phyloP scores from a whole-genome alignment of 2,329 filamentous ascomycete genomes.

The Cladosporium cucumerinum region DNA sequence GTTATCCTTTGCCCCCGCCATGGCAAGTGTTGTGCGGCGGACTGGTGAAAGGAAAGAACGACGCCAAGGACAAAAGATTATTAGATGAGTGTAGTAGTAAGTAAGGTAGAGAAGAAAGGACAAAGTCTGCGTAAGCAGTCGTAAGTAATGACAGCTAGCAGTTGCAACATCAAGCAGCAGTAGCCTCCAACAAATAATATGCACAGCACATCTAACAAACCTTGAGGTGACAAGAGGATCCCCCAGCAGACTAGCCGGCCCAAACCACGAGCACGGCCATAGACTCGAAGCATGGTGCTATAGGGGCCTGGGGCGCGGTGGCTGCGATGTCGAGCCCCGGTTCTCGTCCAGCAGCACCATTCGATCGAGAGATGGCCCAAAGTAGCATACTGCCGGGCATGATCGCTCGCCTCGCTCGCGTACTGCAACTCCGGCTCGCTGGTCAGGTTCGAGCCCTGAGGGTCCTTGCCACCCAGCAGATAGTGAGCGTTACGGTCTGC shows the following conservation, averaged over 20 bases:
- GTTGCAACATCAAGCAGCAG: neutral
- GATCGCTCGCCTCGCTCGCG: neutral
- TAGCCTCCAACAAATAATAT: neutral
- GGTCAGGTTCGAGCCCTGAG: neutral
- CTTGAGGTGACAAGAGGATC: slow-evolving; percentile 4
- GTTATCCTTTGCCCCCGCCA: slow-evolving; percentile 10
- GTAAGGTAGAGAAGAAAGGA: slow-evolving; percentile 5
- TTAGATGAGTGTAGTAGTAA: neutral
- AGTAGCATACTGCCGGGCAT: neutral
- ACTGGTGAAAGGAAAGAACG: neutral
- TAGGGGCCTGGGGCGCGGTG: neutral
- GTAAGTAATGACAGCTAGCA: slow-evolving; percentile 1
- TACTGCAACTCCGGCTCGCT: neutral
- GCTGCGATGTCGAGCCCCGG: neutral
- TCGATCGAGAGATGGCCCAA: slow-evolving; percentile 5
- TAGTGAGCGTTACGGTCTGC: neutral
- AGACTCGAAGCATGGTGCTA: neutral
- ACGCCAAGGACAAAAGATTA: slow-evolving; percentile 9
- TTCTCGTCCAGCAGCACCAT: neutral
- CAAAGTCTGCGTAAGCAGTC: slow-evolving; percentile 1
- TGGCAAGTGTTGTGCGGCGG: slow-evolving; percentile 6
- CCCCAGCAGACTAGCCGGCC: slow-evolving; percentile 7
- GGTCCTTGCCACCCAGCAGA: neutral
- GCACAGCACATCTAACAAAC: slow-evolving; percentile 6
- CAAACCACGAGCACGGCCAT: slow-evolving; percentile 9